These are phyloP conservation scores for Pythium chondricola DNA, from an alignment of 352 stramenopile species.

Conservation along the genomic window DNA sequence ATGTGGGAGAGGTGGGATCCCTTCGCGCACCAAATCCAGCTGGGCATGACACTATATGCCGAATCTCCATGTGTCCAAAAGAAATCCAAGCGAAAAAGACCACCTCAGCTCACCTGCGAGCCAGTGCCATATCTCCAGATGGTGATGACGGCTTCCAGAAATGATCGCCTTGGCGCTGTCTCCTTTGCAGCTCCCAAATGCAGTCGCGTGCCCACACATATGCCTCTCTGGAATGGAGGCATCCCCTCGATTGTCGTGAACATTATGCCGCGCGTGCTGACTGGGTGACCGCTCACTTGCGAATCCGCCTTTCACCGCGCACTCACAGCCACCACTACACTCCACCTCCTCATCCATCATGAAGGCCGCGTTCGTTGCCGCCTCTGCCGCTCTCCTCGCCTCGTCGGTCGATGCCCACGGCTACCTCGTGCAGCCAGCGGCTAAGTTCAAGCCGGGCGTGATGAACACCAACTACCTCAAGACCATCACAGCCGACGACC, in stretches of 20 bases:
- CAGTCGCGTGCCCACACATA: too few species aligned
- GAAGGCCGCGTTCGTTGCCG: slow-evolving; percentile 9
- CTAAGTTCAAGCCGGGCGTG: slow-evolving; percentile 27
- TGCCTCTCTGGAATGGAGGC: neutral
- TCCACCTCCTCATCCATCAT: neutral
- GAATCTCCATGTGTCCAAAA: too few species aligned
- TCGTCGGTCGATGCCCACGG: slow-evolving; percentile 36
- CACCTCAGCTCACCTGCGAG: too few species aligned
- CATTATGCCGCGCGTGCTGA: neutral
- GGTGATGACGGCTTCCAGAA: too few species aligned
- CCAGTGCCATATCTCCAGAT: too few species aligned
- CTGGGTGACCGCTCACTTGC: slow-evolving; percentile 1
- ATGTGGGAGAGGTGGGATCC: too few species aligned
- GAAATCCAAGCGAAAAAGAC: too few species aligned
- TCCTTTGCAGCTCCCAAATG: too few species aligned
- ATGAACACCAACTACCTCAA: slow-evolving; percentile 29
- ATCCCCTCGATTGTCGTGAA: neutral
- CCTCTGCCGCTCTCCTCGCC: slow-evolving; percentile 15
- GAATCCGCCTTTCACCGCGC: slow-evolving; percentile 1
- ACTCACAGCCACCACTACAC: neutral
- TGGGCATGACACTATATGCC: too few species aligned
- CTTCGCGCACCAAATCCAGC: too few species aligned
- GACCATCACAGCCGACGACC: slow-evolving; percentile 33
- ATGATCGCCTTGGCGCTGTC: too few species aligned
- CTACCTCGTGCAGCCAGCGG: slow-evolving; percentile 36